Percentiles rank a stretch among this genome's conserved stretches.
Evolutionary conservation across 2,329 filamentous ascomycete species (phyloP).

Genomic region (Mycocentrospora acerina): DNA sequence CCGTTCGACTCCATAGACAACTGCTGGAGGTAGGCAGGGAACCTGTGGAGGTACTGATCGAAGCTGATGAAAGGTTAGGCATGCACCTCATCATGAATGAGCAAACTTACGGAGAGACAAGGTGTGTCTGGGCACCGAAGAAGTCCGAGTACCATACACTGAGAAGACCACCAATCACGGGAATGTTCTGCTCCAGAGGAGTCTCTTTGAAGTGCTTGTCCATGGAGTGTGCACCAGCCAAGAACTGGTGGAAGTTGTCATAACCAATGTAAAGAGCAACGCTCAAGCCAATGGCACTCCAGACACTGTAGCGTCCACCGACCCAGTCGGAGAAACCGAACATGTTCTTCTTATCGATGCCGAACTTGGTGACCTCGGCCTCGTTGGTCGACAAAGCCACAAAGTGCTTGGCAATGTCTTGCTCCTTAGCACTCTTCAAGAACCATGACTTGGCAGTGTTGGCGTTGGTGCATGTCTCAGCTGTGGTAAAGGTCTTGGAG

Average conservation of each 20-base stretch:
- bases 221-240: constrained; percentile 93
- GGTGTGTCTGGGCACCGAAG: constrained; percentile 95
- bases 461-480: constrained; percentile 95
- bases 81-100: neutral
- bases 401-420: constrained; percentile 93
- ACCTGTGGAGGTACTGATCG: constrained; percentile 98
- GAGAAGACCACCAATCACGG: constrained; percentile 83
- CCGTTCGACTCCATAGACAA: constrained; percentile 99
- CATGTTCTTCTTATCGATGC: constrained; percentile 99
- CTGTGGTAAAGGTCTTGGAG: constrained; percentile 99
- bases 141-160: constrained; percentile 99
- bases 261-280: constrained; percentile 94
- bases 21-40: constrained; percentile 98
- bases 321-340: constrained; percentile 99
- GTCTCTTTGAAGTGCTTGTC: constrained; percentile 96
- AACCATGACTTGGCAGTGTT: constrained; percentile 98
- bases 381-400: constrained; percentile 97
- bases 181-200: constrained; percentile 92
- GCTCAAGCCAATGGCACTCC: constrained; percentile 96
- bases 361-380: constrained; percentile 93
- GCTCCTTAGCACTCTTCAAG: constrained; percentile 78
- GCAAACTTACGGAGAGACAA: constrained; percentile 83
- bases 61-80: constrained; percentile 58
- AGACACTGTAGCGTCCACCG: constrained; percentile 96
- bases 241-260: constrained; percentile 97